A percentile compares a stretch with the other conserved stretches of the same genome.
phyloP scores from a whole-genome alignment of 352 stramenopile species.

The Globisporangium abappressorium region DNA sequence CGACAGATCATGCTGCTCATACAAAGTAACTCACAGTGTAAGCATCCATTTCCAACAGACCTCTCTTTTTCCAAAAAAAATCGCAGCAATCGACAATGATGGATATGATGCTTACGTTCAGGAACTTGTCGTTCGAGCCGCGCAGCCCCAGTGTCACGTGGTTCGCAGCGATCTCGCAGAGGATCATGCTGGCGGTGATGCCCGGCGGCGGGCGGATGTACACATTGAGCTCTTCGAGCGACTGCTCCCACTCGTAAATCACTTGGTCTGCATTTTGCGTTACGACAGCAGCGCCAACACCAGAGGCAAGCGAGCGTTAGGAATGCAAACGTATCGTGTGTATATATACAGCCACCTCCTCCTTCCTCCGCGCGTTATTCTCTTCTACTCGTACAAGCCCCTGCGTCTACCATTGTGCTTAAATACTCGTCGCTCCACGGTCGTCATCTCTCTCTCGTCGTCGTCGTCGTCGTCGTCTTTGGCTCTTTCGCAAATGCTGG shows the following conservation, averaged over 20 bases:
- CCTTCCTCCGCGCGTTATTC: not conserved
- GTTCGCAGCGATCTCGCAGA: slow-evolving; percentile 87
- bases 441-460: slow-evolving; percentile 25
- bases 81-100: not conserved
- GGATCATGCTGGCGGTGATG: slow-evolving; percentile 77
- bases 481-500: slow-evolving; percentile 1
- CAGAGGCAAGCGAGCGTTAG: not conserved
- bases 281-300: not conserved
- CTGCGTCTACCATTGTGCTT: slow-evolving; percentile 57
- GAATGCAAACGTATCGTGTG: slow-evolving; percentile 5
- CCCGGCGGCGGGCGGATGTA: slow-evolving; percentile 91
- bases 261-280: slow-evolving; percentile 46
- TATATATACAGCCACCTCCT: slow-evolving; percentile 3
- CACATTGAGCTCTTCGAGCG: slow-evolving; percentile 93
- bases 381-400: slow-evolving; percentile 11
- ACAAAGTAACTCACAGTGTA: not conserved
- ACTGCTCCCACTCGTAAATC: slow-evolving; percentile 98
- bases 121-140: slow-evolving; percentile 87
- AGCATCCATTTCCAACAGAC: not conserved
- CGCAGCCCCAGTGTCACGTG: slow-evolving; percentile 90
- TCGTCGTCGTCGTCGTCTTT: slow-evolving; percentile 1
- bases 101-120: slow-evolving; percentile 67
- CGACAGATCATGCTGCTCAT: slow-evolving; percentile 84
- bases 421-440: slow-evolving; percentile 50
- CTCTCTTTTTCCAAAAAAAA: not conserved